phyloP scores from a whole-genome alignment of 1,284 basidiomycete genomes.

The Amylostereum areolatum region DNA sequence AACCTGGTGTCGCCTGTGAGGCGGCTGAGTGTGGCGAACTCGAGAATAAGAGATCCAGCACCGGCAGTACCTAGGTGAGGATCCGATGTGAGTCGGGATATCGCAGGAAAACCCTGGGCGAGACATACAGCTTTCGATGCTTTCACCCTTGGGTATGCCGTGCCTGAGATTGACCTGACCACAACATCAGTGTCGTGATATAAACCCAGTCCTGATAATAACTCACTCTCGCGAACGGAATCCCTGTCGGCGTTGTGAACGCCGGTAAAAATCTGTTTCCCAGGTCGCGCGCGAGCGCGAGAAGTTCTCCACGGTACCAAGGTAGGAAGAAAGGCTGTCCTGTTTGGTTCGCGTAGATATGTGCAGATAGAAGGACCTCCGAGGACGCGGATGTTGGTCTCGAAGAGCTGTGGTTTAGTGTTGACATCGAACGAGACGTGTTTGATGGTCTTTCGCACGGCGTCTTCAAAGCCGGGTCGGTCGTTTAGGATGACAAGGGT shows the following conservation, averaged over 20 bases:
- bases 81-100: conserved; percentile 1
- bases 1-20: conserved; percentile 84
- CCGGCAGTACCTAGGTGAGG: conserved; percentile 71
- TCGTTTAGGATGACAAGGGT: conserved; percentile 77
- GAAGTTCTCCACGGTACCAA: conserved; percentile 71
- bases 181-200: no score
- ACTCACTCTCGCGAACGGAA: conserved; percentile 81
- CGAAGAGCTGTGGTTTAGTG: conserved; percentile 88
- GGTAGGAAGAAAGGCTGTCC: conserved; percentile 66
- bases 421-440: conserved; percentile 85
- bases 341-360: conserved; percentile 68
- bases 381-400: conserved; percentile 84
- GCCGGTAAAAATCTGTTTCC: conserved; percentile 82
- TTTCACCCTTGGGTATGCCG: conserved; percentile 63
- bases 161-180: conserved; percentile 69
- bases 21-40: conserved; percentile 87
- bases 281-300: conserved; percentile 79
- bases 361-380: conserved; percentile 85
- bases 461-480: conserved; percentile 64
- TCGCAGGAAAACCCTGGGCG: neutral
- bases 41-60: conserved; percentile 85
- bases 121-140: conserved; percentile 69
- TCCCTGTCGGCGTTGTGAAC: conserved; percentile 81
- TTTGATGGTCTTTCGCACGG: conserved; percentile 68
- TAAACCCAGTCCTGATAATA: no score